A percentile compares a stretch with the other conserved stretches of the same genome.
These are phyloP conservation scores for Euphrasia confusa DNA, from an alignment of 257 asterid species.

Conservation along the genomic window DNA sequence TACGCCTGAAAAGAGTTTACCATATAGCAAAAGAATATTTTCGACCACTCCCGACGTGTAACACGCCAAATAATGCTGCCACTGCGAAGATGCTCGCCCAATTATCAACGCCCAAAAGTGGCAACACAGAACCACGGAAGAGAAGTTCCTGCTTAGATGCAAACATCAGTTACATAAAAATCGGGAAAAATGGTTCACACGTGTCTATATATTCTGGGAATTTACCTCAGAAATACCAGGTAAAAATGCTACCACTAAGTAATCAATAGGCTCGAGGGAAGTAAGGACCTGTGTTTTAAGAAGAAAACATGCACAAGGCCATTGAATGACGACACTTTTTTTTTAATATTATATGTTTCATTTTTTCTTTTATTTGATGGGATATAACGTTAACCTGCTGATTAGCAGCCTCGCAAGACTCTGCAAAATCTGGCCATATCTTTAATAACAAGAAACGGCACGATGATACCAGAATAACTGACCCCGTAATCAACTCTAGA, in stretches of 20 bases:
- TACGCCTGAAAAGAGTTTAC: constrained; percentile 27
- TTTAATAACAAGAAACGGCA: constrained; percentile 65
- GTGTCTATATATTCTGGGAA: not conserved
- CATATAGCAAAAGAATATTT: constrained; percentile 80
- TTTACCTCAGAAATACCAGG: constrained; percentile 86
- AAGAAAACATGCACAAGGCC: not conserved
- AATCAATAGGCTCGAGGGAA: constrained; percentile 73
- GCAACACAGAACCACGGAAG: constrained; percentile 83
- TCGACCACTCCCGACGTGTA: constrained; percentile 88
- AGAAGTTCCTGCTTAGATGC: constrained; percentile 57
- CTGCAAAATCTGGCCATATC: constrained; percentile 77
- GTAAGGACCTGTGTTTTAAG: constrained; percentile 59
- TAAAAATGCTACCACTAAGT: constrained; percentile 69
- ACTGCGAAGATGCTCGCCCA: constrained; percentile 47
- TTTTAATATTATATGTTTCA: no score
- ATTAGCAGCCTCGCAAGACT: constrained; percentile 83
- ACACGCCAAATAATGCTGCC: constrained; percentile 70
- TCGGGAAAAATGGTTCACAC: not conserved
- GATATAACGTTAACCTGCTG: constrained; percentile 43
- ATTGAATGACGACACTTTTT: no score
- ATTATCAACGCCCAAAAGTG: constrained; percentile 51
- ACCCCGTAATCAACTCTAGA: constrained; percentile 63
- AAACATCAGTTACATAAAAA: constrained; percentile 5
- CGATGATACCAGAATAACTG: constrained; percentile 62
- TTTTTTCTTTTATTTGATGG: no score